A percentile compares a stretch with the other conserved stretches of the same genome.
These are phyloP conservation scores for Oxyria digyna DNA, from an alignment of 148 eudicot species.

Conservation along the genomic window DNA sequence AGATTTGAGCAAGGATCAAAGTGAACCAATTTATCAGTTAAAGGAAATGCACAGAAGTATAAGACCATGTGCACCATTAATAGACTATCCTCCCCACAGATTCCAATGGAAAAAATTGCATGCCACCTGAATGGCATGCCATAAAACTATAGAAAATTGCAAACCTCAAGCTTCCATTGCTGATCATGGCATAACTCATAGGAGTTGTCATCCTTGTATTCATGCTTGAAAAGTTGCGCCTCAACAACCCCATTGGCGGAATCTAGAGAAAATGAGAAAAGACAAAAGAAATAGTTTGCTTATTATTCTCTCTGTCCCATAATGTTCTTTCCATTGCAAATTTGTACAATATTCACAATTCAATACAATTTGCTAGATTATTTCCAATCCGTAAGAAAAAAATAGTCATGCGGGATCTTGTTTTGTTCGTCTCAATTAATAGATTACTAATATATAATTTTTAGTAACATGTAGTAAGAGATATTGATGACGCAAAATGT, in stretches of 20 bases:
- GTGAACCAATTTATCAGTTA: neutral
- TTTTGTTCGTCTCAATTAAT: too few species aligned
- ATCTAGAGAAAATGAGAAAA: constrained; percentile 14
- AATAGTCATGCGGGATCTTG: too few species aligned
- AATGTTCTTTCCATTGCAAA: too few species aligned
- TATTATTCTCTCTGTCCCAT: too few species aligned
- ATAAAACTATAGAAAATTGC: constrained; percentile 1
- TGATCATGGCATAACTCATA: constrained; percentile 14
- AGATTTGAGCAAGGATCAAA: neutral
- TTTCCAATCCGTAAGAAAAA: too few species aligned
- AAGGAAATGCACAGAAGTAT: neutral
- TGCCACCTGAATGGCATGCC: neutral
- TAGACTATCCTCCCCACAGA: neutral
- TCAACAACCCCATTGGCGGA: constrained; percentile 17
- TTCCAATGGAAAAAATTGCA: neutral
- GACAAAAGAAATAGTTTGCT: neutral
- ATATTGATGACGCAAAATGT: too few species aligned
- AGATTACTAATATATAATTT: too few species aligned
- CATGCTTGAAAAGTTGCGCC: constrained; percentile 17
- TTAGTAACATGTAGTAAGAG: too few species aligned
- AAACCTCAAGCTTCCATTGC: constrained; percentile 25
- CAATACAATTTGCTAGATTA: too few species aligned
- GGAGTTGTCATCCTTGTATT: constrained; percentile 16
- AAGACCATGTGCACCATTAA: neutral
- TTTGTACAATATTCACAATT: too few species aligned